Evolutionary conservation across 177 flowering plant genomes (phyloP), one percentile per base, ranked within the genome.

Genomic region (Vitis hybrid): DNA sequence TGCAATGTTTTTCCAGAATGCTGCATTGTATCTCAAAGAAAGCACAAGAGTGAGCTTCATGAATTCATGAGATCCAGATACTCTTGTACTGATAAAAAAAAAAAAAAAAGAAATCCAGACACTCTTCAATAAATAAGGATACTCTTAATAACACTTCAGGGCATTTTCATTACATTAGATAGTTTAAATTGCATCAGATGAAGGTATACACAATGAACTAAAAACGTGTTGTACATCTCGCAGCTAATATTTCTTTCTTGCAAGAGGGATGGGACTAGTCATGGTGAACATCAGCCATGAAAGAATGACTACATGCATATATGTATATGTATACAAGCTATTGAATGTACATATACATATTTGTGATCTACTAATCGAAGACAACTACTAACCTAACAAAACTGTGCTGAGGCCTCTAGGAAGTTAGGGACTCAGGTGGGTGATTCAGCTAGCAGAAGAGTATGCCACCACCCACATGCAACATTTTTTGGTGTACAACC

Each of bases 381-480:
- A 15, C 1, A 50, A 65, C n/a, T 19, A 72, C 84, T 81, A 79
- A 76, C 80, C 92, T 88, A 83, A 73, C 90, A 87, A 88, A 91
- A 91, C 76, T 85, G 83, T 70, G 72, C 4, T 49, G 10, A 16
- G 18, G 56, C 59, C 21, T 18, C 12, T 1, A 24, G 19, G 19
- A 32, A 54, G 56, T 4, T 9, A 10, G 30, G 24, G 32, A 11
- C 46, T 93, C 81, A 89, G 54, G 89, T 79, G 27, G 88, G 90
- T 19, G 89, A 77, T 71, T 90, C 97, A 1, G 91, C 89, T 49
- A 95, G 78, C 14, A 88, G 83, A 63, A 95, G 80, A 1, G 98
- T 95, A 76, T 95, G 99, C 99, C 99, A 93, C 99, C 98, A 95
- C 52, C 98, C 99, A 73, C 99, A 93, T 19, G 93, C 90, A 2